These are phyloP conservation scores for Saccharomycopsis sp. DNA, from an alignment of 805 yeast genomes.

Conservation along the genomic window DNA sequence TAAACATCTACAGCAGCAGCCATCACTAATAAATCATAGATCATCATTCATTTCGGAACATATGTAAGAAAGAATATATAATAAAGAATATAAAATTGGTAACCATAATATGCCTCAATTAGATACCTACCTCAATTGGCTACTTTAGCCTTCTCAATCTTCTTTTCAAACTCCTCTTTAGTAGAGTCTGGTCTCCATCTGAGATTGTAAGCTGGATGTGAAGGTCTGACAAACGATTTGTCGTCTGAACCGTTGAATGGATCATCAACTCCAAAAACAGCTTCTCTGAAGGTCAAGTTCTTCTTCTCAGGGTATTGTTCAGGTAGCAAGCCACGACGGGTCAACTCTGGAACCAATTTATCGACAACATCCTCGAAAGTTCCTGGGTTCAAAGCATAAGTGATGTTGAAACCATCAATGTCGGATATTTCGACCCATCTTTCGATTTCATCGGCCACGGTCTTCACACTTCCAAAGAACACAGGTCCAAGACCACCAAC, in stretches of 20 bases:
- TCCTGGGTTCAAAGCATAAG: slow-evolving; percentile 33
- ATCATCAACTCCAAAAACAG: slow-evolving; percentile 29
- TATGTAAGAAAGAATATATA: too few relatives aligned
- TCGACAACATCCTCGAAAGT: slow-evolving; percentile 34
- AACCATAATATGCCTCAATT: neutral
- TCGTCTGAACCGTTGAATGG: slow-evolving; percentile 20
- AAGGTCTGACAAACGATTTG: slow-evolving; percentile 22
- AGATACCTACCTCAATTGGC: neutral
- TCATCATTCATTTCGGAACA: too few relatives aligned
- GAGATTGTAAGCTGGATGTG: slow-evolving; percentile 24
- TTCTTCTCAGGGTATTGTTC: slow-evolving; percentile 32
- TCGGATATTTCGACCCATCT: slow-evolving; percentile 34
- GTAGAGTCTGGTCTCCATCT: slow-evolving; percentile 26
- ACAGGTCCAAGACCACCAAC: slow-evolving; percentile 28
- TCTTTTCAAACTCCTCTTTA: slow-evolving; percentile 28
- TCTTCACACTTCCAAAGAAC: slow-evolving; percentile 31
- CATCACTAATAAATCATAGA: too few relatives aligned
- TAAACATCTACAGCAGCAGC: too few relatives aligned
- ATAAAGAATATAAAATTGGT: neutral
- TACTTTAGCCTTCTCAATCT: neutral
- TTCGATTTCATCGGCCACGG: slow-evolving; percentile 36
- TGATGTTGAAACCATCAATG: slow-evolving; percentile 39
- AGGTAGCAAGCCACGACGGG: slow-evolving; percentile 32
- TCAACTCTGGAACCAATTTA: slow-evolving; percentile 33
- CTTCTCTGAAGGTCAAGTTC: slow-evolving; percentile 33